These are phyloP conservation scores for Emericellopsis terricola DNA, from an alignment of 495 filamentous ascomycete species.

Conservation along the genomic window DNA sequence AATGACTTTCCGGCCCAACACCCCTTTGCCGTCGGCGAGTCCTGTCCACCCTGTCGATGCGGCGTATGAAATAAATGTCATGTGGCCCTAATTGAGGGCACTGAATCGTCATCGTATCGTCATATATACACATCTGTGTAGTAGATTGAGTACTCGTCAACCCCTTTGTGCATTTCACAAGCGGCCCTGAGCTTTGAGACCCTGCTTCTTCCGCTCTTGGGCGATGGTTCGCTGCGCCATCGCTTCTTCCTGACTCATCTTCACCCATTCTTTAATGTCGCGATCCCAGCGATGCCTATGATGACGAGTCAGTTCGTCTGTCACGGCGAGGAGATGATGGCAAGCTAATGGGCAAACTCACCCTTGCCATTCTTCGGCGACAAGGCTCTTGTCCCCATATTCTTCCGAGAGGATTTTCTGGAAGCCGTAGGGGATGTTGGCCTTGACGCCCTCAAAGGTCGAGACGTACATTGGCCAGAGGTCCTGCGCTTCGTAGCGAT, in stretches of 20 bases:
- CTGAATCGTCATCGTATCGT: too few species aligned
- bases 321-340: background rate
- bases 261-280: slow-evolving; percentile 28
- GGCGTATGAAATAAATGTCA: too few species aligned
- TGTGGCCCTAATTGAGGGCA: too few species aligned
- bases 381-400: slow-evolving; percentile 51
- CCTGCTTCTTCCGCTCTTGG: background rate
- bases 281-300: slow-evolving; percentile 28
- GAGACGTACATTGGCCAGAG: slow-evolving; percentile 67
- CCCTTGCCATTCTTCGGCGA: slow-evolving; percentile 43
- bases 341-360: slow-evolving; percentile 16
- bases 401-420: slow-evolving; percentile 54
- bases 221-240: background rate
- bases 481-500: slow-evolving; percentile 49
- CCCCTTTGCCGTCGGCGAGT: too few species aligned
- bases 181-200: background rate
- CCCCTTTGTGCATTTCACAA: too few species aligned
- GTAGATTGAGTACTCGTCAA: too few species aligned
- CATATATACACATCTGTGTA: background rate
- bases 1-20: background rate
- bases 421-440: slow-evolving; percentile 61
- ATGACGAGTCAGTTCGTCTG: background rate
- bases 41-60: too few species aligned
- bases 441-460: slow-evolving; percentile 57
- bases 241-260: slow-evolving; percentile 10